Conservation (phyloP, 1,284 basidiomycete species). For the Cutaneotrichosporon sp. region DNA sequence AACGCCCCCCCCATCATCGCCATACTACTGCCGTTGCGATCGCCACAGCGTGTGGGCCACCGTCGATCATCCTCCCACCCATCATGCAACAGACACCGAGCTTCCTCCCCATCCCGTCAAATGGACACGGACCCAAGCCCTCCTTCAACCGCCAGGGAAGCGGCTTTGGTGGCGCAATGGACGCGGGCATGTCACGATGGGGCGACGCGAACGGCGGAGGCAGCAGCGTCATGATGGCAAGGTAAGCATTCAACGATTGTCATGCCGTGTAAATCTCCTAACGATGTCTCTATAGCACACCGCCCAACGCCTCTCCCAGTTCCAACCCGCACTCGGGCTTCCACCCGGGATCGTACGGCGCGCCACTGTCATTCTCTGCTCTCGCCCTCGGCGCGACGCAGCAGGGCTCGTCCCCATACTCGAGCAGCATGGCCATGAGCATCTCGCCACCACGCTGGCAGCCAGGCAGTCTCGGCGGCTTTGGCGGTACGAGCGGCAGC, state of each 20-base stretch:
- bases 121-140: background rate
- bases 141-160: background rate
- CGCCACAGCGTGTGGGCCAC: too few species aligned
- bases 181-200: conserved; percentile 1
- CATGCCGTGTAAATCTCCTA: background rate
- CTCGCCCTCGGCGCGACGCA: conserved; percentile 28
- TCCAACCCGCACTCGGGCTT: conserved; percentile 28
- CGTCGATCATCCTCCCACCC: background rate
- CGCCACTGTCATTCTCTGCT: conserved; percentile 29
- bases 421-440: conserved; percentile 37
- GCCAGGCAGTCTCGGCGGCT: conserved; percentile 23
- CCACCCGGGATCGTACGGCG: conserved; percentile 37
- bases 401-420: conserved; percentile 24
- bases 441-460: conserved; percentile 43
- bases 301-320: conserved; percentile 15
- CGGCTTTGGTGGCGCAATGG: background rate
- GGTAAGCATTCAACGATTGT: background rate
- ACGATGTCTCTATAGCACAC: conserved; percentile 6
- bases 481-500: conserved; percentile 20
- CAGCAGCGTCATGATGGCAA: background rate
- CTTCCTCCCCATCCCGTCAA: conserved; percentile 15
- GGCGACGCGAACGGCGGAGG: background rate
- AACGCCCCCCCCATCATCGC: background rate
- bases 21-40: background rate
- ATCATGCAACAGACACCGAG: conserved; percentile 14